Evolutionary conservation across 2,329 filamentous ascomycete species (phyloP), one percentile per base, ranked within the genome.

Genomic region (Aspergillus persii): DNA sequence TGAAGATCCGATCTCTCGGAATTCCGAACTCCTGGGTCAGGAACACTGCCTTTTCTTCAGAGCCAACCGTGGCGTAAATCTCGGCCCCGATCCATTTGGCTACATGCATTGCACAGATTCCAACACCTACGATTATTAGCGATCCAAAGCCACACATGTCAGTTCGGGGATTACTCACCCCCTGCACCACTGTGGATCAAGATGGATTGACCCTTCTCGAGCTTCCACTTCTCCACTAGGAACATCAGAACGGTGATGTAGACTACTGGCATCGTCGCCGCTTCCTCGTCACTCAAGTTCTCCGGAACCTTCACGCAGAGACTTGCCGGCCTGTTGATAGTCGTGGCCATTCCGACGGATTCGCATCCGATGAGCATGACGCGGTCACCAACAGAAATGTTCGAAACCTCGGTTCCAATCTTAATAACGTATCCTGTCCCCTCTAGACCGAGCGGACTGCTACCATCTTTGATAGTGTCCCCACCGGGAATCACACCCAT

Each of bases 11-110:
- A 6, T 63, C 53, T 15, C 54, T 50, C 2, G 63, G 53, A 33
- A 68, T 66, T 3, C 52, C 54, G 15, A 58, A 68, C 2, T 50
- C 44, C 1, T 63, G 50, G 1, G 62, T 57, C 2, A 73, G 57
- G 47, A 71, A 57, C 0, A 65, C 26, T 2, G 39, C 63, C 15
- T 70, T 65, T 26, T 59, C 60, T 5, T 60, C 47, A 3, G 46
- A 64, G 2, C 66, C 63, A 1, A 66, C 64, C 0, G 67, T 69
- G 1, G 54, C 59, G 54, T 58, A 69, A 0, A 69, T 61, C 61
- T 61, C 15, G 7, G 46, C 47, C 12, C 54, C n/a, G 30, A 27
- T 18, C 23, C 29, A 33, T 8, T 49, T 26, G 27, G 41, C 27
- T 15, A 48, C 30, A 18, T 23, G 15, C 5, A 52, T 39, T 2